Base-by-base conservation (phyloP, 345 rosid species). In the Litchi chinensis region DNA sequence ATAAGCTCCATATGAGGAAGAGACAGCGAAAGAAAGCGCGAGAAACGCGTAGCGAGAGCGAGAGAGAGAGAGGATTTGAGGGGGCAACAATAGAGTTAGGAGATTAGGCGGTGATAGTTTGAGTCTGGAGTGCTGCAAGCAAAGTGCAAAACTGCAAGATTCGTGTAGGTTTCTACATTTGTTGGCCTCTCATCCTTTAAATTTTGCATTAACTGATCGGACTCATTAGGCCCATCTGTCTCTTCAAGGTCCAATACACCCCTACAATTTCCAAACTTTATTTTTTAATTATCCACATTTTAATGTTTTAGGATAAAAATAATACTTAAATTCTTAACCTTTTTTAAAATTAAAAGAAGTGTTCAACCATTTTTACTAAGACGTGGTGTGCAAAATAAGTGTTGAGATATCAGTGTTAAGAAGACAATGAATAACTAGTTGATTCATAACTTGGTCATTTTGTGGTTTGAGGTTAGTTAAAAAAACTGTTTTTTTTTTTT, bases 21-120 rank as follows among this genome's bases (percentile, higher is more conserved):
- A 74, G 28, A 74, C 10, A 46, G 70, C 41, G 52, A 57, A 52
- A 62, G 75, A 52, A 60, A 71, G 74, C 2, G 82, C 86, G 81
- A 76, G 79, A 75, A 73, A 64, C 52, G 60, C 80, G 85, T 60
- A 0, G 37, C 37, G 37, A 39, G 15, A 28, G 65, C 26, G 73
- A 79, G 66, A 83, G 76, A 70, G 11, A 66, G 73, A 71, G 16
- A 71, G n/a, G 59, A 73, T 70, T 8, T 1, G 59, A n/a, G 70
- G 63, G 76, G 67, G 19, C 39, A 59, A 59, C 63, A 75, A 70
- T 46, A 12, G 71, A 32, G 39, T 32, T 65, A 54, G 78, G 78
- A 76, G 66, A 76, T 21, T 66, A 8, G 65, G 10, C 9, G 65
- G 65, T 21, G 12, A 22, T 4, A 8, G 64, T 19, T 19, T 19